phyloP scores from a whole-genome alignment of 805 yeast genomes.

The Nakazawaea wyomingensis region DNA sequence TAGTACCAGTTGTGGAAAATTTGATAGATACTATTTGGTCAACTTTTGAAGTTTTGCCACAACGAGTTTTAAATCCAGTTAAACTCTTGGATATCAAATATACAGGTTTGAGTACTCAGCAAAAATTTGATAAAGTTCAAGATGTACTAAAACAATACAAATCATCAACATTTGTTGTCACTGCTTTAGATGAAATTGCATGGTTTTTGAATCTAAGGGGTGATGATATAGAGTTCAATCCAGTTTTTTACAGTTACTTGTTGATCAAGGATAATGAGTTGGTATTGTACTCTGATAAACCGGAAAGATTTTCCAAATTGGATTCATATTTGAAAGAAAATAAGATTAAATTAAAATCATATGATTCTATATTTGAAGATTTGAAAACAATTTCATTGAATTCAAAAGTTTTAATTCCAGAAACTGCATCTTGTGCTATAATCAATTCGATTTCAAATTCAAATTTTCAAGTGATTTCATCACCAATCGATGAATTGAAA shows the following conservation, averaged over 20 bases:
- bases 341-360: constrained; percentile 38
- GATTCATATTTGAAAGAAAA: constrained; percentile 35
- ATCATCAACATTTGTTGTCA: constrained; percentile 28
- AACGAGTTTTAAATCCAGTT: constrained; percentile 45
- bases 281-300: constrained; percentile 37
- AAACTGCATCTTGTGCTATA: constrained; percentile 64
- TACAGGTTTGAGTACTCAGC: constrained; percentile 59
- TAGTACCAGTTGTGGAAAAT: constrained; percentile 42
- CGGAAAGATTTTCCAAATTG: constrained; percentile 33
- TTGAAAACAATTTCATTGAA: constrained; percentile 31
- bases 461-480: constrained; percentile 35
- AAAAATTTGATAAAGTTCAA: constrained; percentile 50
- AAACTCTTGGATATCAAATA: constrained; percentile 44
- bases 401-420: constrained; percentile 46
- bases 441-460: constrained; percentile 40
- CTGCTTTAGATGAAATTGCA: constrained; percentile 77
- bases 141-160: constrained; percentile 27
- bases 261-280: constrained; percentile 38
- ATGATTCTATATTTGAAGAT: constrained; percentile 41
- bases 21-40: constrained; percentile 47
- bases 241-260: constrained; percentile 46
- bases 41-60: constrained; percentile 57
- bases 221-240: constrained; percentile 48
- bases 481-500: constrained; percentile 55
- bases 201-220: constrained; percentile 83